Base-by-base conservation (phyloP, 805 yeast genomes). In the Kuraishia borneana region DNA sequence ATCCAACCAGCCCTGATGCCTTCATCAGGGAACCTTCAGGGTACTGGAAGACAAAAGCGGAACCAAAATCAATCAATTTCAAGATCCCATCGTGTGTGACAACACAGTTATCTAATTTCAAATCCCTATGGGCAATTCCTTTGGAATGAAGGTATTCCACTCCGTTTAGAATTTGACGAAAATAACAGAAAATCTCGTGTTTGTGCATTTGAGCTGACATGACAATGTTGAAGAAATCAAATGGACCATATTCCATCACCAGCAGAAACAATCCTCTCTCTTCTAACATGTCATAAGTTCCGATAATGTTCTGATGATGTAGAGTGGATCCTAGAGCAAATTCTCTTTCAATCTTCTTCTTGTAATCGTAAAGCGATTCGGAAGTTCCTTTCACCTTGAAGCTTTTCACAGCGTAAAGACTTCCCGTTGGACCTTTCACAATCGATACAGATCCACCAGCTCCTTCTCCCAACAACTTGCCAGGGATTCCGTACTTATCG, bases 401-500 rank as follows among this genome's bases (percentile, higher is more conserved):
- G 54, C 83, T 82, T 59, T 88, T 88, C 35, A 89, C 83, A 0
- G 97, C 97, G 56, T 72, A 85, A 4, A 83, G 53, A 39, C 71
- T 67, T 18, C 73, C 69, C 0, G 69, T 53, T 21, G 71, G 65
- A 34, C 81, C 69, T 38, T 73, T 72, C 39, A 87, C 80, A 35
- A 84, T 66, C 28, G 81, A 70, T n/a, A 88, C 97, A 1, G 92
- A 79, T 2, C 97, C 96, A 18, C 94, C 88, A 2, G 96, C 96
- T 10, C 97, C 97, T 38, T 88, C 76, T 17, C 97, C 97, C 33
- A 85, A 61, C 17, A 79, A 62, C 41, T 70, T 69, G 9, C 94
- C 94, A 2, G 78, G 70, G 18, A 74, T 65, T 27, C 94, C 92
- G 54, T 84, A 85, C 45, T 80, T 78, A 35, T 73, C 67, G 37